Base-by-base conservation (phyloP, 768 basidiomycete species). In the Termitomyces sp. region DNA sequence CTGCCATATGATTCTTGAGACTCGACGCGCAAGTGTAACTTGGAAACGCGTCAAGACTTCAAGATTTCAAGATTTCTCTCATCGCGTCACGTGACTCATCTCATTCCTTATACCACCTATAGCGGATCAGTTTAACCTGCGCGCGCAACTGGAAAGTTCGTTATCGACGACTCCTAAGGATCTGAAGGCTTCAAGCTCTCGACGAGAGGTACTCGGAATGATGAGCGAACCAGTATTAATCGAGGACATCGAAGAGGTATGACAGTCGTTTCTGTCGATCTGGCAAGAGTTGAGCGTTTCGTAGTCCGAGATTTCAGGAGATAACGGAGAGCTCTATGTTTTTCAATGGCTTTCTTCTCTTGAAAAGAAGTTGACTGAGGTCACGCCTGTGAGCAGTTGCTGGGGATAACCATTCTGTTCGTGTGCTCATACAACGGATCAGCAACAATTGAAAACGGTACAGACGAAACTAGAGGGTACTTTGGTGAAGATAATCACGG, bases 301-400 rank as follows among this genome's bases (percentile, higher is more conserved):
- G 12, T 58, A 93, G 91, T 75, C 82, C 11, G 83, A 87, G 64
- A 70, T 91, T 24, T 69, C 78, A 3, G 83, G 80, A 40, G 92
- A 93, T 55, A 85, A 86, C 68, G 88, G 84, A 14, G 90, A 92
- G 59, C 78, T 93, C 49, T 89, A 90, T 63, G 69, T 94, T 15
- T 88, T 94, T 63, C 87, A 88, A 63, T 96, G 91, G 89, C 77
- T 94, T 10, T 81, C 84, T 7, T 72, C 76, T 10, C 78, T 81
- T 2, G 85, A 92, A 67, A 80, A 78, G 65, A 76, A 74, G 24
- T 67, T 90, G 19, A 74, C 71, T 24, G 70, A 74, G 1, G 72
- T 77, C 15, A 62, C 77, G 1, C 63, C 77, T 28, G 91, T 92
- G 63, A 51, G 88, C 72, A 7, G 38, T 30, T 49, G 2, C n/a